phyloP scores from a whole-genome alignment of 2,329 filamentous ascomycete species.

The Ophiocordyceps australis region DNA sequence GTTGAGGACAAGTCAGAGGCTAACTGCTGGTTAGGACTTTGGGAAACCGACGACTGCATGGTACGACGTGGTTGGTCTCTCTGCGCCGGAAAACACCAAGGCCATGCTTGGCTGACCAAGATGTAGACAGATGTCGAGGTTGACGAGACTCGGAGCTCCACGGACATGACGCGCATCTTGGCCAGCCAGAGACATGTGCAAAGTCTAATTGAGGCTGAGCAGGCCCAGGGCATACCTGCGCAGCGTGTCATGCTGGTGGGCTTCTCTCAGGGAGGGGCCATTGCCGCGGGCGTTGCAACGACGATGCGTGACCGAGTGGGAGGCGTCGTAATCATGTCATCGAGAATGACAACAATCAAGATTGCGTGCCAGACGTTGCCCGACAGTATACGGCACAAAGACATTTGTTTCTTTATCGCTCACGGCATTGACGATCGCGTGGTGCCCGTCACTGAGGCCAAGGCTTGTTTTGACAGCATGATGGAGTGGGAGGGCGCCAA shows the following conservation, averaged over 20 bases:
- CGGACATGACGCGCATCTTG: constrained; percentile 28
- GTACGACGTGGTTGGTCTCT: constrained; percentile 46
- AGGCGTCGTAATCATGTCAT: constrained; percentile 67
- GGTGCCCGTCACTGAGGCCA: constrained; percentile 48
- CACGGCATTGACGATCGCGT: constrained; percentile 59
- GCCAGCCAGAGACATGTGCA: constrained; percentile 55
- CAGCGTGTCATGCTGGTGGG: constrained; percentile 66
- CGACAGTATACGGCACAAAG: constrained; percentile 26
- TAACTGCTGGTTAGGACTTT: constrained; percentile 31
- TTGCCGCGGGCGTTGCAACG: constrained; percentile 58
- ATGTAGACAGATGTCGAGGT: constrained; percentile 36
- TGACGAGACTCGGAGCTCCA: background rate
- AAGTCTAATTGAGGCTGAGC: constrained; percentile 55
- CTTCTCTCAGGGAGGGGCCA: constrained; percentile 67
- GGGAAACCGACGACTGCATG: constrained; percentile 66
- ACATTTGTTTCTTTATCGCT: constrained; percentile 50
- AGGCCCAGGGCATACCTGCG: constrained; percentile 58
- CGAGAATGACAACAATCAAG: too few relatives aligned
- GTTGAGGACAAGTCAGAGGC: too few relatives aligned
- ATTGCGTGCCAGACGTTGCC: too few relatives aligned
- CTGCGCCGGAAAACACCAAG: too few relatives aligned
- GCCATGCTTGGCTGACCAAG: constrained; percentile 26
- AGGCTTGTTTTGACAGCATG: constrained; percentile 43
- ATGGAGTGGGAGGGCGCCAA: constrained; percentile 45
- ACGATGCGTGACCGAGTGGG: constrained; percentile 49